phyloP scores from a whole-genome alignment of 768 basidiomycete species.

The Mrakia blollopis region DNA sequence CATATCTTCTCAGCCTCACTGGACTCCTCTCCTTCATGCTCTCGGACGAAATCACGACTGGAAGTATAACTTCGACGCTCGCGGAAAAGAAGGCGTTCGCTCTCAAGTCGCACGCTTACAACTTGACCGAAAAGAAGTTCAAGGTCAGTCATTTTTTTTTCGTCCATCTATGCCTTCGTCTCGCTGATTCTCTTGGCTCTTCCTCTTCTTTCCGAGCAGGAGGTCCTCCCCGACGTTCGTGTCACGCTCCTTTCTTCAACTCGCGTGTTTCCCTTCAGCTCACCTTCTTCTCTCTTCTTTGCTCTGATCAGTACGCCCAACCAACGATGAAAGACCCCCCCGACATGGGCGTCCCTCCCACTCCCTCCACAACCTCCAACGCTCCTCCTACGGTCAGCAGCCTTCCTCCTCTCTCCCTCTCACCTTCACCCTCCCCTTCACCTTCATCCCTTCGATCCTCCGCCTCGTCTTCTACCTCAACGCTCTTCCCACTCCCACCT shows the following conservation, averaged over 20 bases:
- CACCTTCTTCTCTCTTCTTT: neutral
- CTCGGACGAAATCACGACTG: slow-evolving; percentile 93
- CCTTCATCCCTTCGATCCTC: neutral
- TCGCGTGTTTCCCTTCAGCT: neutral
- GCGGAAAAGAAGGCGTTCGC: slow-evolving; percentile 74
- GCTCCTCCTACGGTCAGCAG: slow-evolving; percentile 18
- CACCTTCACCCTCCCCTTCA: neutral
- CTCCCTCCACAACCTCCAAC: slow-evolving; percentile 9
- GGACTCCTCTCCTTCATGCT: slow-evolving; percentile 93
- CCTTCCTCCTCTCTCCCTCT: slow-evolving; percentile 4
- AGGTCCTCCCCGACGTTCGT: slow-evolving; percentile 10
- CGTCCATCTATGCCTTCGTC: neutral
- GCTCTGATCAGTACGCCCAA: slow-evolving; percentile 14
- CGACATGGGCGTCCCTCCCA: slow-evolving; percentile 16
- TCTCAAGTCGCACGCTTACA: slow-evolving; percentile 75
- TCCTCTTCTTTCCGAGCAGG: neutral
- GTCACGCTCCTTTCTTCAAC: neutral
- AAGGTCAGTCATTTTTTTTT: neutral
- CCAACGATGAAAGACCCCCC: slow-evolving; percentile 16
- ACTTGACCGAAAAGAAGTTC: slow-evolving; percentile 71
- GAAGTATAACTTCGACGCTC: slow-evolving; percentile 74
- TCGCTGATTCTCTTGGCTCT: neutral
- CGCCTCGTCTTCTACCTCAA: slow-evolving; percentile 5
- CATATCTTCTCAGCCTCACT: slow-evolving; percentile 60
- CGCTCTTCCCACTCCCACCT: too few relatives aligned